phyloP scores from a whole-genome alignment of 768 basidiomycete genomes.

The Suillus variegatus region DNA sequence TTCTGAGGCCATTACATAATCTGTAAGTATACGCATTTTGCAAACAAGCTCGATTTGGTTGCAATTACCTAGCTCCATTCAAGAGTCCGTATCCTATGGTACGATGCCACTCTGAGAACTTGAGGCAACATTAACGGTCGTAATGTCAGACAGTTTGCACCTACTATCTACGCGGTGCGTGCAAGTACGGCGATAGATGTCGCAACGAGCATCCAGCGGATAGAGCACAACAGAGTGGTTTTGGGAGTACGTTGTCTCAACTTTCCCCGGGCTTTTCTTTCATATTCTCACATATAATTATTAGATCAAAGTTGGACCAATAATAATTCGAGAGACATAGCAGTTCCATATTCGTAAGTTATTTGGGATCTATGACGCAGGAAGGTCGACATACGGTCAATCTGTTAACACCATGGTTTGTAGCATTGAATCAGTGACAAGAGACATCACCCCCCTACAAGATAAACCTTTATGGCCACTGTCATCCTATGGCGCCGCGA shows the following conservation, averaged over 20 bases:
- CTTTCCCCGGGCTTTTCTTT: constrained; percentile 10
- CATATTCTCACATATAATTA: constrained; percentile 14
- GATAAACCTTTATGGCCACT: constrained; percentile 83
- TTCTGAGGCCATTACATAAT: constrained; percentile 10
- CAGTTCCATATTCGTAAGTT: constrained; percentile 43
- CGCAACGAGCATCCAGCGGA: constrained; percentile 63
- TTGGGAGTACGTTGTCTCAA: constrained; percentile 49
- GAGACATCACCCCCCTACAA: constrained; percentile 56
- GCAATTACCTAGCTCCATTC: background rate
- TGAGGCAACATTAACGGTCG: background rate
- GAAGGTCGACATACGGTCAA: constrained; percentile 7
- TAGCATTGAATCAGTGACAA: constrained; percentile 63
- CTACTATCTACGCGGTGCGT: constrained; percentile 62
- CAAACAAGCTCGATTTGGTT: constrained; percentile 8
- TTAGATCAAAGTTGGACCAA: constrained; percentile 45
- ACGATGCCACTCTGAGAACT: background rate
- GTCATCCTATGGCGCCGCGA: constrained; percentile 76
- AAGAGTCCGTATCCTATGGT: background rate
- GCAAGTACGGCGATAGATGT: constrained; percentile 66
- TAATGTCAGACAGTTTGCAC: constrained; percentile 53
- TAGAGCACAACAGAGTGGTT: constrained; percentile 35
- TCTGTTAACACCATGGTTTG: background rate
- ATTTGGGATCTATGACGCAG: background rate
- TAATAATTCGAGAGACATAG: constrained; percentile 23
- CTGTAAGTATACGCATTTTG: constrained; percentile 10